Percentiles rank a stretch among this genome's conserved stretches.
Evolutionary conservation across 768 basidiomycete species (phyloP).

Genomic region (Naganishia onofrii): DNA sequence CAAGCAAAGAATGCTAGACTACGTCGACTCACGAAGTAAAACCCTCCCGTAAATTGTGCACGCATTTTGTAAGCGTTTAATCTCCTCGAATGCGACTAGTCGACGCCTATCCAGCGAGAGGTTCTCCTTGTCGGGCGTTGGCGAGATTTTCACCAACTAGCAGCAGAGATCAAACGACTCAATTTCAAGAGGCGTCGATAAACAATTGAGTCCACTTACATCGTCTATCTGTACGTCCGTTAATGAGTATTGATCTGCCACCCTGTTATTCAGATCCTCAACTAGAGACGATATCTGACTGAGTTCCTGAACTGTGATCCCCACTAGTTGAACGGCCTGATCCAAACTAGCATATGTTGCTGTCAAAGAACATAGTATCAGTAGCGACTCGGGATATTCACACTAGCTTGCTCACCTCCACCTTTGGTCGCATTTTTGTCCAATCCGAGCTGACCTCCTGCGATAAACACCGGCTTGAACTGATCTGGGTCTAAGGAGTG

Average conservation of each 20-base stretch:
- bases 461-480: constrained; percentile 27
- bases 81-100: constrained; percentile 9
- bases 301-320: constrained; percentile 7
- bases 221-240: constrained; percentile 21
- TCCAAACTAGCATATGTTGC: constrained; percentile 22
- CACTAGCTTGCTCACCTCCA: constrained; percentile 21
- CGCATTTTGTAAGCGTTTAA: constrained; percentile 7
- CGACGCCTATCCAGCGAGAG: not conserved
- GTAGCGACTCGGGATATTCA: not conserved
- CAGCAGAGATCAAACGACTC: not conserved
- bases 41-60: constrained; percentile 17
- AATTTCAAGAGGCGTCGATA: too few relatives aligned
- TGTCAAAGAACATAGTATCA: not conserved
- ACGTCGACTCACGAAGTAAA: constrained; percentile 20
- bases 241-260: constrained; percentile 14
- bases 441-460: constrained; percentile 26
- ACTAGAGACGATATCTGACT: constrained; percentile 19
- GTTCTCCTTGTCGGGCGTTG: constrained; percentile 19
- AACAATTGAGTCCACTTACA: not conserved
- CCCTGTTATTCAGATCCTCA: constrained; percentile 8
- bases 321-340: constrained; percentile 10
- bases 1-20: not conserved
- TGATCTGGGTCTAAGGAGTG: not conserved
- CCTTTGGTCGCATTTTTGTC: constrained; percentile 28
- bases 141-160: constrained; percentile 16